Evolutionary conservation across 768 basidiomycete species (phyloP), one percentile per base, ranked within the genome.

Genomic region (Gloeostereum incarnatum): DNA sequence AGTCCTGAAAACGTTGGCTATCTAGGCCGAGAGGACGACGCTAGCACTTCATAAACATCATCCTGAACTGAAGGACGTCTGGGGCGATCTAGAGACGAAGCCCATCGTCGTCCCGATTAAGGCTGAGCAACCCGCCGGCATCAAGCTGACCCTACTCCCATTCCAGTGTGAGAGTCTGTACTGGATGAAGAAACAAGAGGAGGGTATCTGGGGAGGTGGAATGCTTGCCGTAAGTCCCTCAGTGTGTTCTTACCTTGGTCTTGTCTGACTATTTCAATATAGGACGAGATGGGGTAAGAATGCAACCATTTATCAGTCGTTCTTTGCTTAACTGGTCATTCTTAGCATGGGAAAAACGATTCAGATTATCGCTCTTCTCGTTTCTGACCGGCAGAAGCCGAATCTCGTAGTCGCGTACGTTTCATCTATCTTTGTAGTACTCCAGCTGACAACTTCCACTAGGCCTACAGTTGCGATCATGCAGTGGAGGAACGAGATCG

Each of bases 181-280:
- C 51, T 99, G 96, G 96, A 94, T 99, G 90, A 74, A 77, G 48
- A 71, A 88, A 52, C 96, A 98, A 62, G 96, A 99, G 56, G 64
- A 79, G 38, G 73, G 85, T 5, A 60, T 77, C 2, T 98, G 93
- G 88, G 65, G 69, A 34, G 96, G 94, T 25, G 96, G 94, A 4
- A 81, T 97, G 77, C 68, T 97, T 38, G 90, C 92, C 14, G 87
- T 87, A 58, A 49, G 81, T 63, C 1, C 8, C 19, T 45, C 16
- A 14, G 13, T 33, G 26, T 29, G 39, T 14, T 37, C 36, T 19
- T 9, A 24, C 9, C 5, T 24, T 42, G 17, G 27, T 8, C 23
- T 11, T 3, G 8, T 10, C 14, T 17, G 6, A 29, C 18, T 36
- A 3, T 14, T 6, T 6, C 31, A 21, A 13, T n/a, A n/a, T 46